Conservation (phyloP, 2,329 filamentous ascomycete genomes). For the Hypoxylon sp. region DNA sequence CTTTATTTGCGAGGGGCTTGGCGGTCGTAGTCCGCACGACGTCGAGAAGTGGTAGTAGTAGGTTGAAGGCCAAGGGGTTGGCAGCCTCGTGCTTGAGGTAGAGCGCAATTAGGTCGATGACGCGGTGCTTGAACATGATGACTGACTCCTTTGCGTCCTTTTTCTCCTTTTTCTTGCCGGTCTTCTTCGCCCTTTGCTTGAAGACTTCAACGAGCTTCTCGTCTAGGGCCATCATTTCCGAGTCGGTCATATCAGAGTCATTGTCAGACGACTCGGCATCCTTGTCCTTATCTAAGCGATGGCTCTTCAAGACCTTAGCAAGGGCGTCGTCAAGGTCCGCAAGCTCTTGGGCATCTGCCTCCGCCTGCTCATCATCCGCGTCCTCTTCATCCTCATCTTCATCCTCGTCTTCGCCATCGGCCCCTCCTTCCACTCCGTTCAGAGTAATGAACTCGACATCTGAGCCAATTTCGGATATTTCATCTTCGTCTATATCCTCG, state of each 20-base stretch:
- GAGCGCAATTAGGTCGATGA: slow-evolving; percentile 87
- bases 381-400: slow-evolving; percentile 59
- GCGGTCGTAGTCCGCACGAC: slow-evolving; percentile 82
- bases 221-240: slow-evolving; percentile 93
- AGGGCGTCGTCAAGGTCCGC: slow-evolving; percentile 78
- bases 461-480: slow-evolving; percentile 54
- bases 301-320: slow-evolving; percentile 81
- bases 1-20: slow-evolving; percentile 81
- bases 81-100: slow-evolving; percentile 84
- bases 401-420: slow-evolving; percentile 54
- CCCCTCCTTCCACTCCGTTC: slow-evolving; percentile 59
- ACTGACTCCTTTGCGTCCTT: slow-evolving; percentile 90
- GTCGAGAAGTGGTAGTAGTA: slow-evolving; percentile 81
- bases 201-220: slow-evolving; percentile 87
- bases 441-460: slow-evolving; percentile 59
- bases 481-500: slow-evolving; percentile 58
- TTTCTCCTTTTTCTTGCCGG: slow-evolving; percentile 81
- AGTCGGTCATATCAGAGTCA: slow-evolving; percentile 91
- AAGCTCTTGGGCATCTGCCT: slow-evolving; percentile 59
- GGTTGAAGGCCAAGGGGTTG: slow-evolving; percentile 74
- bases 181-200: slow-evolving; percentile 76
- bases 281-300: slow-evolving; percentile 70
- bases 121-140: slow-evolving; percentile 93
- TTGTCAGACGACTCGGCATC: slow-evolving; percentile 69
- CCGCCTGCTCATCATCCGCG: slow-evolving; percentile 54